Percentiles rank a stretch among this genome's conserved stretches.
phyloP scores from a whole-genome alignment of 768 basidiomycete species.

The Infundibulicybe gibba region DNA sequence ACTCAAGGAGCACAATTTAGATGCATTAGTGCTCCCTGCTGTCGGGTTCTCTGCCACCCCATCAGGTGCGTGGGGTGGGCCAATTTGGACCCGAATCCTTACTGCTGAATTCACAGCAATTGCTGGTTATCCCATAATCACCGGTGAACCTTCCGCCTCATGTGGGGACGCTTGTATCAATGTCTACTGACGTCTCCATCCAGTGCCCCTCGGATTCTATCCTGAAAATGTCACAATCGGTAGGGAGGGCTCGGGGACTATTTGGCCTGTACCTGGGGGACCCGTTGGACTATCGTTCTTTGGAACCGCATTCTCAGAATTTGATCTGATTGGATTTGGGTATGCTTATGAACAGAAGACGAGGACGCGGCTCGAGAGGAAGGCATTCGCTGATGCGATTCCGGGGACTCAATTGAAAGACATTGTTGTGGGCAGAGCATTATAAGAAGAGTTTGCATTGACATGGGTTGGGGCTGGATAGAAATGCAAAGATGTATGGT shows the following conservation, averaged over 20 bases:
- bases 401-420: slow-evolving; percentile 48
- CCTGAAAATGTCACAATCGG: slow-evolving; percentile 38
- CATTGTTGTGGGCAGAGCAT: slow-evolving; percentile 16
- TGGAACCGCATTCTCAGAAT: slow-evolving; percentile 60
- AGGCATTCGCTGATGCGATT: slow-evolving; percentile 49
- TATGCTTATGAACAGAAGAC: slow-evolving; percentile 69
- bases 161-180: not conserved
- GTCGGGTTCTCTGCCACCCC: slow-evolving; percentile 30
- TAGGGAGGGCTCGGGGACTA: slow-evolving; percentile 33
- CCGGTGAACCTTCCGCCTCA: slow-evolving; percentile 30
- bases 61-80: slow-evolving; percentile 16
- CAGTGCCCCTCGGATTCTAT: slow-evolving; percentile 61
- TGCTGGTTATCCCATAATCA: slow-evolving; percentile 64
- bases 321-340: slow-evolving; percentile 50
- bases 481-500: no score
- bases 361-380: slow-evolving; percentile 41
- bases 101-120: slow-evolving; percentile 35
- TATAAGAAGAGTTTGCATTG: no score
- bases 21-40: slow-evolving; percentile 51
- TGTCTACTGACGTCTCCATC: not conserved
- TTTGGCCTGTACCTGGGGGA: slow-evolving; percentile 51
- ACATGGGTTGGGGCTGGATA: no score
- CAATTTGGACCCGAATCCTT: not conserved
- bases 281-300: slow-evolving; percentile 64
- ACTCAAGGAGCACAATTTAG: slow-evolving; percentile 39